These are phyloP conservation scores for Raphanus sativus DNA, from an alignment of 345 rosid species.

Conservation along the genomic window DNA sequence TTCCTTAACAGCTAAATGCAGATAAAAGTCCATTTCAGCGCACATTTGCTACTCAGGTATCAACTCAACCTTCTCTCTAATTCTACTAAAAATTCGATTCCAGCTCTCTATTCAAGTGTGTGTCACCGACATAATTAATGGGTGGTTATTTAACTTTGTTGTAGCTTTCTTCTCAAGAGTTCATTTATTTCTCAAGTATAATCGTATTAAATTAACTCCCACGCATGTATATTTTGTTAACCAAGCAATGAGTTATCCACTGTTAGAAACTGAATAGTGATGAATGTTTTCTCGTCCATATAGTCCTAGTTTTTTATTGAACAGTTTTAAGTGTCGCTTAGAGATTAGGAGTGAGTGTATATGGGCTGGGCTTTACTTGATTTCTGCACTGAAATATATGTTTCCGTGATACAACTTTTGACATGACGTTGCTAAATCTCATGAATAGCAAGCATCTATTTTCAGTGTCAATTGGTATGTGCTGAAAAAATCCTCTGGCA, in stretches of 20 bases:
- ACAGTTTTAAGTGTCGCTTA: not conserved
- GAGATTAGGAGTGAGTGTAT: constrained; percentile 2
- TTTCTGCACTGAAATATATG: not conserved
- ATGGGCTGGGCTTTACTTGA: not conserved
- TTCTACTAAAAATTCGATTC: not conserved
- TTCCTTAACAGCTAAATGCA: constrained; percentile 67
- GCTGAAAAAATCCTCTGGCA: constrained; percentile 12
- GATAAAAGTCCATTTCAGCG: constrained; percentile 95
- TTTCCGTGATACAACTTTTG: not conserved
- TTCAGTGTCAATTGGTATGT: not conserved
- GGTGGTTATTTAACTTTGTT: no score
- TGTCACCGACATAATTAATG: no score
- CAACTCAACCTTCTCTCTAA: constrained; percentile 10
- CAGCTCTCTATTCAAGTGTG: no score
- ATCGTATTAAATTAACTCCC: no score
- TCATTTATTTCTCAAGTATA: no score
- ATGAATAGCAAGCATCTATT: not conserved
- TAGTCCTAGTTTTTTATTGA: not conserved
- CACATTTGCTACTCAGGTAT: constrained; percentile 94
- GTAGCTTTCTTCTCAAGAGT: no score
- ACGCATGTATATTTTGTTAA: no score
- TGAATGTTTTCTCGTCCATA: not conserved
- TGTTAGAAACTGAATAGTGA: not conserved
- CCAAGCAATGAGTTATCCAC: no score
- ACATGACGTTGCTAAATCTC: not conserved